Conservation (phyloP, 2,329 filamentous ascomycete genomes). For the Mycosphaerella sp. region DNA sequence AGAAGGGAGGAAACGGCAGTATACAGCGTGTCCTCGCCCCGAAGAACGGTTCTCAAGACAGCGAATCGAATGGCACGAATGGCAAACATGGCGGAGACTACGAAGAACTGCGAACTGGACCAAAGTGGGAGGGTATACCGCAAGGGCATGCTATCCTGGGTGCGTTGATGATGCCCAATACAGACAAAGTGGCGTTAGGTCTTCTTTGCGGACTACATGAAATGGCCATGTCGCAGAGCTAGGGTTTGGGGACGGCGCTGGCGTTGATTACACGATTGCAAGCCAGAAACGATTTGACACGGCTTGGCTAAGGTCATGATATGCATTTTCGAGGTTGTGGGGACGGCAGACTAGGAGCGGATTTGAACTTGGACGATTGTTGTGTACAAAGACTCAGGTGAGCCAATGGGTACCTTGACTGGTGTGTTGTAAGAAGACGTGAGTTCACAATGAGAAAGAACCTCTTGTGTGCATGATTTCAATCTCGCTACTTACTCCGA, state of each 20-base stretch:
- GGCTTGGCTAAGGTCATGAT: conserved; percentile 5
- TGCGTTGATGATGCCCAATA: conserved; percentile 40
- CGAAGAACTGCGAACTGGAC: conserved; percentile 14
- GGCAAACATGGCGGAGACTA: conserved; percentile 20
- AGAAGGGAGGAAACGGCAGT: conserved; percentile 35
- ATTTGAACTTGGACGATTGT: neutral
- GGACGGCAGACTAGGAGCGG: neutral
- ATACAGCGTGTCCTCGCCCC: conserved; percentile 19
- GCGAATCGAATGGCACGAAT: conserved; percentile 23
- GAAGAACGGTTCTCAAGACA: conserved; percentile 9
- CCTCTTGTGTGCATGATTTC: neutral
- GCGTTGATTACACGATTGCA: conserved; percentile 2
- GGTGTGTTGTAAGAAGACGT: neutral
- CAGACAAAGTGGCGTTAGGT: conserved; percentile 41
- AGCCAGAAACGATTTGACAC: neutral
- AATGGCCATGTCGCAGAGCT: conserved; percentile 30
- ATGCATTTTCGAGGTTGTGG: conserved; percentile 1
- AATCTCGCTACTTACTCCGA: neutral
- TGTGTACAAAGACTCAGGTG: neutral
- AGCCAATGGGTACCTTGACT: neutral
- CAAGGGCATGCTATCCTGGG: conserved; percentile 44
- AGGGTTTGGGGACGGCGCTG: conserved; percentile 2
- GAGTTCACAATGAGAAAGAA: neutral
- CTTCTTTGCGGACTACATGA: conserved; percentile 37
- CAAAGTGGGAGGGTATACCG: conserved; percentile 42